Percentiles rank a stretch among this genome's conserved stretches.
These are phyloP conservation scores for Cordyceps farinosa DNA, from an alignment of 2,329 filamentous ascomycete genomes.

Conservation along the genomic window DNA sequence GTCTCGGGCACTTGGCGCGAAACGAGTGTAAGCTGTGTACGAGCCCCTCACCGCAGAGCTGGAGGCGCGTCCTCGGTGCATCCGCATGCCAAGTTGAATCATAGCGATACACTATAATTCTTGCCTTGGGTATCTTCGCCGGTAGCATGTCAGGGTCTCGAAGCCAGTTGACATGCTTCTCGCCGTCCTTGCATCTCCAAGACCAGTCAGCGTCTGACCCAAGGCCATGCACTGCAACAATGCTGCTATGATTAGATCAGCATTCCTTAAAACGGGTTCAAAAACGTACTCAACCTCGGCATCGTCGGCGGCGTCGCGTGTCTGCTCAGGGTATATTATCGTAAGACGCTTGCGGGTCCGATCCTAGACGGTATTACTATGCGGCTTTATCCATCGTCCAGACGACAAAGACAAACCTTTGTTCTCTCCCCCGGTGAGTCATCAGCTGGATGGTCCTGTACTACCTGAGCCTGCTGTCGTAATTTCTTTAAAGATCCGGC, in stretches of 20 bases:
- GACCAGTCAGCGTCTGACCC: constrained; percentile 24
- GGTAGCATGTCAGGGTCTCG: constrained; percentile 22
- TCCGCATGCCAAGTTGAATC: constrained; percentile 22
- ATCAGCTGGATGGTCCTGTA: background rate
- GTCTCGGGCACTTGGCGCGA: constrained; percentile 6
- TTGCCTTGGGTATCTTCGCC: constrained; percentile 7
- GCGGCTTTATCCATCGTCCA: background rate
- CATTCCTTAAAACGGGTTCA: too few species aligned
- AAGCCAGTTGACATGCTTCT: constrained; percentile 21
- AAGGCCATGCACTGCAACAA: constrained; percentile 24
- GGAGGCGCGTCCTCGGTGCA: constrained; percentile 22
- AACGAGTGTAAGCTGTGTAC: constrained; percentile 18
- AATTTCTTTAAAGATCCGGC: background rate
- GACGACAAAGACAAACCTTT: background rate
- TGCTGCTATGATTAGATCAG: constrained; percentile 16
- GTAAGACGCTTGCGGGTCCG: background rate
- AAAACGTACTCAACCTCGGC: background rate
- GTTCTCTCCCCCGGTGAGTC: background rate
- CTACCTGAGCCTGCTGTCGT: background rate
- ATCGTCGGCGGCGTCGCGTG: background rate
- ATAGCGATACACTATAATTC: constrained; percentile 23
- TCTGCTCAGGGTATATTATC: constrained; percentile 1
- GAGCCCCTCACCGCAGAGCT: constrained; percentile 23
- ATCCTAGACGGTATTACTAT: background rate
- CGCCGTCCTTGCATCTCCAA: constrained; percentile 21